These are phyloP conservation scores for Claviceps sp. DNA, from an alignment of 2,329 filamentous ascomycete species.

Conservation along the genomic window DNA sequence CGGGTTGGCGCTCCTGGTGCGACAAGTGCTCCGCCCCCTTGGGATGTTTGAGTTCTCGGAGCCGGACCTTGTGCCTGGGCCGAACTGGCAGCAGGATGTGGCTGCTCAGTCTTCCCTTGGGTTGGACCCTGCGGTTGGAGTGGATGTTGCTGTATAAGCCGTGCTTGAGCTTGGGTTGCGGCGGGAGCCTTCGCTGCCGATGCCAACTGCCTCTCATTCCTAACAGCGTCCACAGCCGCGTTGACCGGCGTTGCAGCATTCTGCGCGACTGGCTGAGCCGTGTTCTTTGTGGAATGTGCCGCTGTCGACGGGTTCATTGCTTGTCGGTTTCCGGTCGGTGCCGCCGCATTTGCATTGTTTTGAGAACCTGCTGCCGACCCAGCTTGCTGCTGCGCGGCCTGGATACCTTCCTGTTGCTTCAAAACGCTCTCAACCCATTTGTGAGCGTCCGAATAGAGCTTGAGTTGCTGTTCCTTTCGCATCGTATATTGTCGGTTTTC, in stretches of 20 bases:
- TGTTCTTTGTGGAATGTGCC: constrained; percentile 12
- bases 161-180: constrained; percentile 14
- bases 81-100: constrained; percentile 32
- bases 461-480: constrained; percentile 30
- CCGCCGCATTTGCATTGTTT: constrained; percentile 11
- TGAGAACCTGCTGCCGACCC: constrained; percentile 4
- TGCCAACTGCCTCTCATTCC: constrained; percentile 25
- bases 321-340: constrained; percentile 14
- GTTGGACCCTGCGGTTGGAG: constrained; percentile 14
- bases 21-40: constrained; percentile 26
- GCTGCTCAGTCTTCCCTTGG: constrained; percentile 19
- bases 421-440: constrained; percentile 35
- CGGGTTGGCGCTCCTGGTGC: constrained; percentile 24
- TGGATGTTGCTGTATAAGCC: constrained; percentile 15
- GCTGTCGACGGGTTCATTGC: constrained; percentile 11
- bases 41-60: constrained; percentile 36
- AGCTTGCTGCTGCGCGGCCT: constrained; percentile 12
- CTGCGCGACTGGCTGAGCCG: constrained; percentile 17
- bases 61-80: constrained; percentile 26
- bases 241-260: constrained; percentile 26
- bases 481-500: constrained; percentile 32
- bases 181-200: constrained; percentile 14
- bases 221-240: constrained; percentile 31
- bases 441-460: constrained; percentile 31
- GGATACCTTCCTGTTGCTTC: constrained; percentile 27